Evolutionary conservation across 306 rosid genomes (phyloP), one percentile per base, ranked within the genome.

Genomic region (Sicyos edulis): DNA sequence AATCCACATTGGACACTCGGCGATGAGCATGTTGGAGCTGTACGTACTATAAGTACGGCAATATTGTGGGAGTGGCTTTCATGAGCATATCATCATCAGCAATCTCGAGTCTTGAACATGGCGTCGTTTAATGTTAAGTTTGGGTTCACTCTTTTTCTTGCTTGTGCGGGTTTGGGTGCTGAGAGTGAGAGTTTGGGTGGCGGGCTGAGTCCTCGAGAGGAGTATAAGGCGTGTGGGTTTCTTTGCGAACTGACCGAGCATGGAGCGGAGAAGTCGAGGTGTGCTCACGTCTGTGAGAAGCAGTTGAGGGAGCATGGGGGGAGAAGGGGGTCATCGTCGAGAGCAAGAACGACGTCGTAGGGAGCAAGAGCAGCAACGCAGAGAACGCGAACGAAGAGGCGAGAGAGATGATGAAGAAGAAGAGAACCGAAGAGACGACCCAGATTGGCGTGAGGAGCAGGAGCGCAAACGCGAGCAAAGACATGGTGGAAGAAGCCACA

Each of bases 1-100:
- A n/a, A n/a, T n/a, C n/a, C 76, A 29, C 40, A 20, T 57, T 22
- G 22, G 78, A 74, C 88, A 82, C 82, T 62, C 6, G 85, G 82
- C 83, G 34, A 13, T 62, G 61, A 73, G 83, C 87, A 85, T 82
- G 80, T 60, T n/a, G 1, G 1, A 51, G 32, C 12, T 19, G 10
- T 49, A 5, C 8, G 12, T 50, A 47, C 14, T 68, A 44, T 50
- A 68, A 68, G 21, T 47, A 45, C 29, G 9, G 29, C 16, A 17
- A 12, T 21, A n/a, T n/a, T n/a, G n/a, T 16, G 60, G 74, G 21
- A 16, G 26, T 26, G 60, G 47, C 47, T 34, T 8, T 52, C 26
- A 52, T 50, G 7, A 21, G 22, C 49, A 34, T 6, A 32, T 32
- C 37, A 37, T 0, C 42, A 37, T 2, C 42, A 37, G 2, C 45